Evolutionary conservation across 2,329 filamentous ascomycete species (phyloP).

Genomic region (Nemania diffusa): DNA sequence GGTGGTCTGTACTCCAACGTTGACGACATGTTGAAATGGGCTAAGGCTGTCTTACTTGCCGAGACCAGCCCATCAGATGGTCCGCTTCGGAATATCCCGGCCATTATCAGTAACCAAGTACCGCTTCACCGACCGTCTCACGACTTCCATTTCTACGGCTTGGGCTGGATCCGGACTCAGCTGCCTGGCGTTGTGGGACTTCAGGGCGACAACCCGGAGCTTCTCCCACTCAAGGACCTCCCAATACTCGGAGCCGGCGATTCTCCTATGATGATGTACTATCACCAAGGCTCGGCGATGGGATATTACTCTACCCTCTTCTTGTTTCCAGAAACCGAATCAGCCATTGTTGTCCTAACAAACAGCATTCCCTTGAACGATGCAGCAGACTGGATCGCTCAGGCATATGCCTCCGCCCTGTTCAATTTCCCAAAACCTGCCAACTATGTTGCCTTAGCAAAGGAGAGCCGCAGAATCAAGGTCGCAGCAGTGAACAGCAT

Average conservation of each 20-base stretch:
- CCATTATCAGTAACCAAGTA: too few species aligned
- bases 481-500: background rate
- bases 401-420: background rate
- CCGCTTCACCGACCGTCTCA: too few species aligned
- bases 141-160: too few species aligned
- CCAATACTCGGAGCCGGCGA: background rate
- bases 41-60: too few species aligned
- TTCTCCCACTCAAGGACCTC: background rate
- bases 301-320: background rate
- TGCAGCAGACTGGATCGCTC: background rate
- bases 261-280: conserved; percentile 1
- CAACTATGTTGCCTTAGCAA: background rate
- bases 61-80: too few species aligned
- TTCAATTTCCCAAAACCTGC: background rate
- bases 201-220: background rate
- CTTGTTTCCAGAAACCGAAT: background rate
- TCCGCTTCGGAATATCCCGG: too few species aligned
- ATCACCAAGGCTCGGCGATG: background rate
- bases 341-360: too few species aligned
- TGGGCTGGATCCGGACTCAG: too few species aligned
- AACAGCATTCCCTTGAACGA: too few species aligned
- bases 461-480: background rate
- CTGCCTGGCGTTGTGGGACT: background rate
- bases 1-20: too few species aligned
- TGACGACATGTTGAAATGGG: too few species aligned